A percentile compares a stretch with the other conserved stretches of the same genome.
Evolutionary conservation across 352 stramenopile genomes (phyloP).

Genomic region (Globisporangium radiosum): DNA sequence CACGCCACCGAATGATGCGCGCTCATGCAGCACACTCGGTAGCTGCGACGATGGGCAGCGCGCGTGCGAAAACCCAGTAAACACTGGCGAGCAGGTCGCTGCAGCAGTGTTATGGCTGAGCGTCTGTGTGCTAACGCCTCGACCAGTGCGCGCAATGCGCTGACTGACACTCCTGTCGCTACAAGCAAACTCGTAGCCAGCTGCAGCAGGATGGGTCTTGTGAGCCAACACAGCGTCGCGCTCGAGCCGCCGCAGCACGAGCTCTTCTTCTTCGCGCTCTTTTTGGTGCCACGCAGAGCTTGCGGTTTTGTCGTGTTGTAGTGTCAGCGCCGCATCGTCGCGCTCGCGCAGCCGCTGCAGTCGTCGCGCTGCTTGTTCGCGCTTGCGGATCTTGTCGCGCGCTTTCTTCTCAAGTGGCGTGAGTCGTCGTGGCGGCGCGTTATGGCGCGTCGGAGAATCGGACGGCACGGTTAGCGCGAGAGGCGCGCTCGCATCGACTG

Average conservation of each 20-base stretch:
- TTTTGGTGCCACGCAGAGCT: slow-evolving; percentile 38
- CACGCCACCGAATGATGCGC: neutral
- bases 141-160: too few relatives aligned
- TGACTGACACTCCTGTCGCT: too few relatives aligned
- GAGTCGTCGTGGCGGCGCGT: slow-evolving; percentile 5
- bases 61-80: slow-evolving; percentile 45
- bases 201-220: slow-evolving; percentile 35
- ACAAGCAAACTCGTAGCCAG: slow-evolving; percentile 42
- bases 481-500: too few relatives aligned
- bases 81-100: slow-evolving; percentile 34
- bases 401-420: slow-evolving; percentile 46
- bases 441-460: too few relatives aligned
- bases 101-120: neutral
- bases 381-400: slow-evolving; percentile 40
- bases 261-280: slow-evolving; percentile 52
- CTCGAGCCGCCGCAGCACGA: slow-evolving; percentile 54
- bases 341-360: slow-evolving; percentile 28
- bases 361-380: slow-evolving; percentile 37
- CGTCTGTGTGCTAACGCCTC: neutral
- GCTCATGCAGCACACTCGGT: slow-evolving; percentile 9
- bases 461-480: too few relatives aligned
- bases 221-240: slow-evolving; percentile 52
- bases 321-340: slow-evolving; percentile 19
- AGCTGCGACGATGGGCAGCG: slow-evolving; percentile 30
- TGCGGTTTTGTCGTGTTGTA: slow-evolving; percentile 19